These are phyloP conservation scores for Kernera saxatilis DNA, from an alignment of 345 rosid genomes.

Conservation along the genomic window DNA sequence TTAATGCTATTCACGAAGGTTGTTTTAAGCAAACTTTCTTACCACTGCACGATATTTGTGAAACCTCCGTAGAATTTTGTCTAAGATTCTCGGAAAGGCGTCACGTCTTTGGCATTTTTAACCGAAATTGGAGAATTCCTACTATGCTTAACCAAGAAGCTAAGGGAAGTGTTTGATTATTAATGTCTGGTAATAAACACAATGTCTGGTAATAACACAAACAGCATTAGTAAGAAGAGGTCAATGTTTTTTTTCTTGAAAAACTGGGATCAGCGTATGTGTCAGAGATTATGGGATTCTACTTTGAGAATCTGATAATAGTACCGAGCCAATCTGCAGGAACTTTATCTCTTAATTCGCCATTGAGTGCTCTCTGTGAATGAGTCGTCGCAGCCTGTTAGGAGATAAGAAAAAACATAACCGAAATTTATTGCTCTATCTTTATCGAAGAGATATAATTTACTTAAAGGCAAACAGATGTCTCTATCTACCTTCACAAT, in stretches of 20 bases:
- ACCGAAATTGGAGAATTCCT: no score
- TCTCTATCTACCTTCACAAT: conserved; percentile 58
- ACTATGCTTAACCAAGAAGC: no score
- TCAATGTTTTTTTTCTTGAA: not conserved
- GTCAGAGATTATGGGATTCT: not conserved
- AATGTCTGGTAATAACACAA: not conserved
- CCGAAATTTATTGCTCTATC: not conserved
- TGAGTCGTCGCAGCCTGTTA: conserved; percentile 71
- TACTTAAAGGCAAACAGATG: not conserved
- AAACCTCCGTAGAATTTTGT: no score
- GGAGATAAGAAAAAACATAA: not conserved
- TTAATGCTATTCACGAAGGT: not conserved
- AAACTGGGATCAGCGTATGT: not conserved
- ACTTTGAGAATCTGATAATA: conserved; percentile 33
- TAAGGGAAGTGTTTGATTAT: no score
- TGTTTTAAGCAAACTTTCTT: no score
- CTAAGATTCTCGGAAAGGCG: no score
- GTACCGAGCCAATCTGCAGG: conserved; percentile 88
- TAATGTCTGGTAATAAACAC: no score
- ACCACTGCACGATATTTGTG: no score
- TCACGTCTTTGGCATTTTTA: no score
- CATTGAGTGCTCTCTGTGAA: conserved; percentile 58
- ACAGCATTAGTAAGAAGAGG: not conserved
- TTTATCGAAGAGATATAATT: no score
- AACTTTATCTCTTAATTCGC: conserved; percentile 41